Evolutionary conservation across 2,329 filamentous ascomycete species (phyloP), one percentile per base, ranked within the genome.

Genomic region (Pezicula radicicola): DNA sequence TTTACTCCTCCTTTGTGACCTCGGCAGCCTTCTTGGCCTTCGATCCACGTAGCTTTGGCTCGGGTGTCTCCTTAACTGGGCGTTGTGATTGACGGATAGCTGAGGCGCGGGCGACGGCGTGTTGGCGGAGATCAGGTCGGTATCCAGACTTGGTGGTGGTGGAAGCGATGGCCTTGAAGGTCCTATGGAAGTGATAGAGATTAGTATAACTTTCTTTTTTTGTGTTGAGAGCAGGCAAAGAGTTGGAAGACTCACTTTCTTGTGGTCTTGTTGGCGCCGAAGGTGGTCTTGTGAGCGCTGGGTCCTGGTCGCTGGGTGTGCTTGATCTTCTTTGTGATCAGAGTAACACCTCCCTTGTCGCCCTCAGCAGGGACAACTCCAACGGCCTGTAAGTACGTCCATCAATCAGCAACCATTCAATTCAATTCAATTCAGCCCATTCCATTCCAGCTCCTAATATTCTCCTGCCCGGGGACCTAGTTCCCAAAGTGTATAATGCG

Each of bases 151-250:
- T 91, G 73, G 91, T 88, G 66, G 86, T 84, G 72, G 80, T 79
- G 79, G 84, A 88, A 77, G 91, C 91, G 72, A 97, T 84, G 67
- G 82, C 81, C 79, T 88, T 89, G 86, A 92, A 97, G 77, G 88
- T 87, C 83, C 91, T 94, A 61, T 33, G 30, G 9, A 33, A 33
- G 30, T 33, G 47, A 60, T 51, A 37, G 50, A 40, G 37, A 16
- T 45, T 30, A 46, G 19, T 19, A 49, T 27, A 52, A 61, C 44
- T 59, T 54, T 28, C 49, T 36, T 10, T 21, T 21, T 16, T 27
- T 25, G 12, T 33, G 15, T 18, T 8, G 18, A 21, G 16, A 39
- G 41, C 12, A 9, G 10, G 28, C 3, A 9, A 37, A 16, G 18
- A 9, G 44, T n/a, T 3, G 16, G n/a, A 50, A 35, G 48, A 81